Percentiles rank a stretch among this genome's conserved stretches.
Evolutionary conservation across 257 asterid species (phyloP).

Genomic region (Solanum raphanifolium): DNA sequence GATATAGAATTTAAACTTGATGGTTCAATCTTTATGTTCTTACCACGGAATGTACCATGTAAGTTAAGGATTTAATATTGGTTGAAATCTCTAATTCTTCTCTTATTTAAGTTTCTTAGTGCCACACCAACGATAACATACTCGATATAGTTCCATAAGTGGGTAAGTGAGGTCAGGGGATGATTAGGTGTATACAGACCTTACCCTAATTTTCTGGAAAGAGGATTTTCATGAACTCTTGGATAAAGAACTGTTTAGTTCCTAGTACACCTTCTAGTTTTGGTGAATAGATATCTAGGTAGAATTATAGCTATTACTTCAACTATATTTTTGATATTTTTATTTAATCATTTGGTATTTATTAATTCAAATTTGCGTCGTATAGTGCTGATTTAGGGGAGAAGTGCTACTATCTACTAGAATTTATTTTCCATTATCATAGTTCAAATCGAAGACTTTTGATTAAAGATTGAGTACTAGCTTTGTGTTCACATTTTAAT

Average conservation of each 20-base stretch:
- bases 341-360: not conserved
- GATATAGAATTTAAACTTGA: not conserved
- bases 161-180: not conserved
- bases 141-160: not conserved
- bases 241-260: not conserved
- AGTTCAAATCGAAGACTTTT: not conserved
- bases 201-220: not conserved
- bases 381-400: not conserved
- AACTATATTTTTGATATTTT: not conserved
- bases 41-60: not conserved
- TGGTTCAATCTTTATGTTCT: not conserved
- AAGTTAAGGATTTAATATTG: not conserved
- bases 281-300: not conserved
- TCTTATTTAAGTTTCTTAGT: not conserved
- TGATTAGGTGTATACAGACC: not conserved
- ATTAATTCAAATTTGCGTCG: not conserved
- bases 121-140: not conserved
- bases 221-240: not conserved
- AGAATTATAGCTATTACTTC: not conserved
- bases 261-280: not conserved
- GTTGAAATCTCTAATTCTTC: not conserved
- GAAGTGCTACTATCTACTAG: not conserved
- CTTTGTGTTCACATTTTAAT: not conserved
- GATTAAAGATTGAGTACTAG: not conserved
- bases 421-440: not conserved